Base-by-base conservation (phyloP, 1,139 yeast genomes). In the Zhuliangozyma blackwelliae region DNA sequence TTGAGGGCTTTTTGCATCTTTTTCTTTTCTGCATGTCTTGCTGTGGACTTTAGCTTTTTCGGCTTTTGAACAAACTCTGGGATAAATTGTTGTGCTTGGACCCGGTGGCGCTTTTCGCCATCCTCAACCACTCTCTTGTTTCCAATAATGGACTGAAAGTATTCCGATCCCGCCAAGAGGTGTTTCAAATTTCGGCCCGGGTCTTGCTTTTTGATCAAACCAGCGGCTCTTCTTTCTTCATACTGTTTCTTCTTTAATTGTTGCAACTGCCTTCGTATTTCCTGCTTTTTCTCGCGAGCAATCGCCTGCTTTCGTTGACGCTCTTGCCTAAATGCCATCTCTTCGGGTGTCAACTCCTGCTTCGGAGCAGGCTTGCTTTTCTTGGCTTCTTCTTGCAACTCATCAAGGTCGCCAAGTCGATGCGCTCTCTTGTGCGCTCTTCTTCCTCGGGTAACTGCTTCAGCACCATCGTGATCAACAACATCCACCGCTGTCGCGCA, bases 131-230 rank as follows among this genome's bases (percentile, higher is more conserved):
- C 35, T 33, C 54, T 49, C 13, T 58, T 56, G 39, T 67, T 63
- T 13, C 73, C 74, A 3, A 64, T 58, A 10, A 66, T 61, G 25
- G 66, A 55, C 47, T 67, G 72, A 39, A 68, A 68, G 45, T 65
- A 64, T 9, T 54, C 55, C 0, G 72, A 61, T 28, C 60, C 65
- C 27, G 49, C 61, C 27, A 53, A 32, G 8, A 62, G 45, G 13
- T 37, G 41, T 10, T 47, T 30, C 20, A 46, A 25, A 5, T 20
- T 29, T 12, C 12, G 29, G 30, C 32, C 32, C 19, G 28, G 11
- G 19, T 29, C 8, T 28, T 25, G 22, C 12, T 23, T 11, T 16
- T 23, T 23, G 26, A 16, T 10, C 13, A 19, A 16, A 7, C n/a
- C 21, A 20, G 7, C 27, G 13, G 31, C 35, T 5, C 26, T 9